phyloP scores from a whole-genome alignment of 2,329 filamentous ascomycete genomes.

The Aspergillus sp. region DNA sequence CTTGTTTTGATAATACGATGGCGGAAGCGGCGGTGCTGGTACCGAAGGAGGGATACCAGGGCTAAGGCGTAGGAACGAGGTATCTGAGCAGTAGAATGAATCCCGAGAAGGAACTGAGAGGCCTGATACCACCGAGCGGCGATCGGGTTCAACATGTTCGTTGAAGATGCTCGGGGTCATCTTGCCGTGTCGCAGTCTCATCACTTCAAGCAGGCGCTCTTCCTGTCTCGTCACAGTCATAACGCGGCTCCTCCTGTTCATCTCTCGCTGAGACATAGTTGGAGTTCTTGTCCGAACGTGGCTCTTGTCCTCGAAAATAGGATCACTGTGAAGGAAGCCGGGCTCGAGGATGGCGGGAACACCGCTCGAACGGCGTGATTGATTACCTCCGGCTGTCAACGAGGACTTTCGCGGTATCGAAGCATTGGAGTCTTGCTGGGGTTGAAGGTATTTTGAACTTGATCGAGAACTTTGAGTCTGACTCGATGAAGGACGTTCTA shows the following conservation, averaged over 20 bases:
- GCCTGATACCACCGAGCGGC: constrained; percentile 30
- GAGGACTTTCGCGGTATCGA: constrained; percentile 32
- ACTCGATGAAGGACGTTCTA: constrained; percentile 28
- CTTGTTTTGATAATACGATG: constrained; percentile 29
- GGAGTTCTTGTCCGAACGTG: constrained; percentile 13
- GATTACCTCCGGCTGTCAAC: constrained; percentile 21
- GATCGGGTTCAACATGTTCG: constrained; percentile 26
- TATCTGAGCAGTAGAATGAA: constrained; percentile 38
- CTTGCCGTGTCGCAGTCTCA: constrained; percentile 49
- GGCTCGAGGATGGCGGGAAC: constrained; percentile 38
- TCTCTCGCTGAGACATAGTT: constrained; percentile 25
- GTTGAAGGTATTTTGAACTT: constrained; percentile 18
- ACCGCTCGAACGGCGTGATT: constrained; percentile 31
- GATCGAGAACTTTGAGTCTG: constrained; percentile 27
- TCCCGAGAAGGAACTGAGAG: constrained; percentile 32
- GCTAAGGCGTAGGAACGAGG: constrained; percentile 42
- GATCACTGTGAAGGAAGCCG: constrained; percentile 25
- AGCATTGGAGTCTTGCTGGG: constrained; percentile 24
- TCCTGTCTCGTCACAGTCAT: constrained; percentile 57
- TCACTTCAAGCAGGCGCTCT: constrained; percentile 51
- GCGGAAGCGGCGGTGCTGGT: constrained; percentile 25
- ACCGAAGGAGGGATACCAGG: constrained; percentile 31
- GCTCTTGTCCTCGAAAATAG: constrained; percentile 23
- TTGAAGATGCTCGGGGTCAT: constrained; percentile 46
- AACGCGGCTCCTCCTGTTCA: constrained; percentile 45